phyloP scores from a whole-genome alignment of 768 basidiomycete species.

The Amanita inopinata region DNA sequence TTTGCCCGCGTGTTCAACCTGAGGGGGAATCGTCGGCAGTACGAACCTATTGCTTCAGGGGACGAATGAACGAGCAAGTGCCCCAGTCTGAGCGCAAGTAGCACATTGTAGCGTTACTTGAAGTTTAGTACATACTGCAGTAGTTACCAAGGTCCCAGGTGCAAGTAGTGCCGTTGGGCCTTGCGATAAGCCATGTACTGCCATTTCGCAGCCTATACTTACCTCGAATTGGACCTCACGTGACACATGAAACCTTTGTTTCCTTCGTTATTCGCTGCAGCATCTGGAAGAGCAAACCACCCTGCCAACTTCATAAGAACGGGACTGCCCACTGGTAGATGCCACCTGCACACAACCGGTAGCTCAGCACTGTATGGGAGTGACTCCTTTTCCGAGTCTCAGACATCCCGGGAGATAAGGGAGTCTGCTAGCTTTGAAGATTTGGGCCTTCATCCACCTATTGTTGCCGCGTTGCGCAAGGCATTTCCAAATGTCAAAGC shows the following conservation, averaged over 20 bases:
- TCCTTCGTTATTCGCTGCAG: not conserved
- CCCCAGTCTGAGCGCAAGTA: too few relatives aligned
- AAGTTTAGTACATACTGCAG: too few relatives aligned
- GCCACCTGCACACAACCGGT: too few relatives aligned
- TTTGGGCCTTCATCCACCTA: slow-evolving; percentile 40
- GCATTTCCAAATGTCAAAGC: slow-evolving; percentile 53
- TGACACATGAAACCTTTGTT: not conserved
- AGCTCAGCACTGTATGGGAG: not conserved
- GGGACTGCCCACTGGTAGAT: too few relatives aligned
- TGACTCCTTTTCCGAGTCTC: not conserved
- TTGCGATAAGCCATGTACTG: too few relatives aligned
- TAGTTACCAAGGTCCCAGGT: too few relatives aligned
- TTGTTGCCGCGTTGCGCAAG: slow-evolving; percentile 37
- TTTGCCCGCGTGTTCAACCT: slow-evolving; percentile 40
- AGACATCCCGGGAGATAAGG: not conserved
- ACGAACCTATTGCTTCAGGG: slow-evolving; percentile 21
- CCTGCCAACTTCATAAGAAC: too few relatives aligned
- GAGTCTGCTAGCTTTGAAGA: slow-evolving; percentile 31
- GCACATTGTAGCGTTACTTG: too few relatives aligned
- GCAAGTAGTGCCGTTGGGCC: not conserved
- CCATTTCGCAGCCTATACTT: too few relatives aligned
- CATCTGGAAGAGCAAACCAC: too few relatives aligned
- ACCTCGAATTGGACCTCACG: not conserved
- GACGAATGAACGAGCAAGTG: slow-evolving; percentile 9
- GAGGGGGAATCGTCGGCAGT: slow-evolving; percentile 14